These are phyloP conservation scores for Ophiocordyceps robertsii DNA, from an alignment of 2,329 filamentous ascomycete species.

Conservation along the genomic window DNA sequence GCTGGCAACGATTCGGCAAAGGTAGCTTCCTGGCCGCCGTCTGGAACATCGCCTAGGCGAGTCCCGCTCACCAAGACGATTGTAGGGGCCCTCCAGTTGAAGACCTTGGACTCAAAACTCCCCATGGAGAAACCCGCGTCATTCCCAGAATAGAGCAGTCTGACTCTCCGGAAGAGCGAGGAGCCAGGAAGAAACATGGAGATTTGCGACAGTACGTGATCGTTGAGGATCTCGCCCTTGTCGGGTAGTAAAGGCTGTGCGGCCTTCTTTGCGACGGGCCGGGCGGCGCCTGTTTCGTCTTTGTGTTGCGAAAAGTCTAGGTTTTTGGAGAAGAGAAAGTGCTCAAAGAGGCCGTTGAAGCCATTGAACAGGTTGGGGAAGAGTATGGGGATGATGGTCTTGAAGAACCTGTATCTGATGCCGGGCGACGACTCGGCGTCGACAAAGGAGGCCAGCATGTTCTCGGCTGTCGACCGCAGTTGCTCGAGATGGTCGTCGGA, in stretches of 20 bases:
- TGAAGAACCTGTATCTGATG: slow-evolving; percentile 49
- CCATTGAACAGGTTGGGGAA: slow-evolving; percentile 56
- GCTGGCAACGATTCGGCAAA: slow-evolving; percentile 52
- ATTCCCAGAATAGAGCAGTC: slow-evolving; percentile 56
- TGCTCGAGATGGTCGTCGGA: slow-evolving; percentile 39
- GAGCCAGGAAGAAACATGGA: slow-evolving; percentile 58
- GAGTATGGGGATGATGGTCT: slow-evolving; percentile 41
- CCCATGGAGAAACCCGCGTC: slow-evolving; percentile 66
- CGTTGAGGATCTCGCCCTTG: slow-evolving; percentile 47
- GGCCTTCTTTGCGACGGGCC: slow-evolving; percentile 4
- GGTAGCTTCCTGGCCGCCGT: slow-evolving; percentile 35
- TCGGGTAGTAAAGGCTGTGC: slow-evolving; percentile 37
- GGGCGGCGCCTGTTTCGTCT: slow-evolving; percentile 3
- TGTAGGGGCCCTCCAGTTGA: slow-evolving; percentile 66
- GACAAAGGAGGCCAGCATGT: slow-evolving; percentile 52
- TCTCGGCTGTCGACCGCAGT: slow-evolving; percentile 49
- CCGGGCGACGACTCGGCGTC: slow-evolving; percentile 50
- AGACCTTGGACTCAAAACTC: slow-evolving; percentile 59
- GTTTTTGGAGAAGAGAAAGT: slow-evolving; percentile 62
- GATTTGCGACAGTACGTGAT: slow-evolving; percentile 53
- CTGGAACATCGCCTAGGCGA: slow-evolving; percentile 35
- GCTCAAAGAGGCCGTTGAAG: slow-evolving; percentile 56
- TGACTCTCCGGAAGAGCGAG: slow-evolving; percentile 50
- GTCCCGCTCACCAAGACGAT: slow-evolving; percentile 57
- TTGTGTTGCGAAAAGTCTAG: slow-evolving; percentile 49